Conservation (phyloP, 1,139 yeast genomes). For the Yamadazyma dendronema region DNA sequence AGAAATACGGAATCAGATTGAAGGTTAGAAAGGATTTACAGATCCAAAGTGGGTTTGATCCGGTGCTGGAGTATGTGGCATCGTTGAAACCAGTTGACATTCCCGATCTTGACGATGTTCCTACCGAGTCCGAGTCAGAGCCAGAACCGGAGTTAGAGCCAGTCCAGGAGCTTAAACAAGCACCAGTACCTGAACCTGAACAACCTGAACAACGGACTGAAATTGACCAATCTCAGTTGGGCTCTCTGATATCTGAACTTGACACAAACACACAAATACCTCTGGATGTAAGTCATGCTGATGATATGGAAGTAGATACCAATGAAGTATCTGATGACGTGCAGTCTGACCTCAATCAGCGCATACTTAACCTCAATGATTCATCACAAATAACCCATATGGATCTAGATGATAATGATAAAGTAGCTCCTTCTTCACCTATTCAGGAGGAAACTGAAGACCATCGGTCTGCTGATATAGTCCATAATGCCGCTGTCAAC, state of each 20-base stretch:
- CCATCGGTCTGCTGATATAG: neutral
- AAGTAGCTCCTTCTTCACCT: no score
- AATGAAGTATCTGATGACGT: no score
- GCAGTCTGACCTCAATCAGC: no score
- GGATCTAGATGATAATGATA: no score
- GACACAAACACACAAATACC: no score
- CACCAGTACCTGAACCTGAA: neutral
- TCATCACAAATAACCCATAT: no score
- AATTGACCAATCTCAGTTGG: neutral
- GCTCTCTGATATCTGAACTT: no score
- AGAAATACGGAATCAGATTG: conserved; percentile 31
- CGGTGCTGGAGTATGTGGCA: conserved; percentile 28
- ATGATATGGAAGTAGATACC: no score
- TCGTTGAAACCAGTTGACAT: conserved; percentile 7
- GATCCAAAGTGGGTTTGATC: conserved; percentile 15
- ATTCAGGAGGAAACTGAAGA: no score
- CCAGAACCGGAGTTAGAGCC: conserved; percentile 4
- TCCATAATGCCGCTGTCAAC: neutral
- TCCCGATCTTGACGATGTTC: conserved; percentile 11
- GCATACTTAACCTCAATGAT: no score
- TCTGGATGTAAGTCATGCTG: no score
- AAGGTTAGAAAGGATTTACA: conserved; percentile 15
- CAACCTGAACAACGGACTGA: neutral
- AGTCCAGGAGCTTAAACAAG: no score
- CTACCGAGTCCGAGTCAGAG: conserved; percentile 8